Conservation (phyloP, 495 filamentous ascomycete species). For the Bacidia rubella region DNA sequence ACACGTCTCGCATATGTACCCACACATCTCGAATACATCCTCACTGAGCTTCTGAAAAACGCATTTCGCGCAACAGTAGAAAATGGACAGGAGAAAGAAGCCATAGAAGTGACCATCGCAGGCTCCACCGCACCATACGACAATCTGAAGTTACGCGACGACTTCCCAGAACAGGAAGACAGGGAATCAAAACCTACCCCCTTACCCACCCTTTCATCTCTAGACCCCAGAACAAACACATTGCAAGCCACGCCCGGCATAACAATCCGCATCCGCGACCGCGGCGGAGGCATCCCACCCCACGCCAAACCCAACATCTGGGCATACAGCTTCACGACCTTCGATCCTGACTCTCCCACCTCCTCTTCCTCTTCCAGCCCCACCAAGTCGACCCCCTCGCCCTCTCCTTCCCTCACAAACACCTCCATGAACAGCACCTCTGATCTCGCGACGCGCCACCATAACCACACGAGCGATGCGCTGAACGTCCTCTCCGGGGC, state of each 20-base stretch:
- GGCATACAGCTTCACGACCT: constrained; percentile 94
- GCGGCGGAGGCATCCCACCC: constrained; percentile 82
- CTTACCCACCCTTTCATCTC: not conserved
- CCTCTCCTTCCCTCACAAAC: constrained; percentile 2
- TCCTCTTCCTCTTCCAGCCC: not conserved
- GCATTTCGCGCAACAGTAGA: constrained; percentile 89
- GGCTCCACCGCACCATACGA: constrained; percentile 50
- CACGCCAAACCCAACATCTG: constrained; percentile 77
- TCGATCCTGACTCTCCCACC: constrained; percentile 47
- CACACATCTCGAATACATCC: constrained; percentile 91
- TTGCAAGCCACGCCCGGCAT: constrained; percentile 54
- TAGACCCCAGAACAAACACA: not conserved
- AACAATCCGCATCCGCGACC: constrained; percentile 86
- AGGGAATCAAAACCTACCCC: not conserved
- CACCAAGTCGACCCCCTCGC: too few species aligned
- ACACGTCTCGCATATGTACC: constrained; percentile 83
- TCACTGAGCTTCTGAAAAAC: constrained; percentile 93
- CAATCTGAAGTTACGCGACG: too few species aligned
- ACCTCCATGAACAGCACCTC: not conserved
- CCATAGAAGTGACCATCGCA: constrained; percentile 84
- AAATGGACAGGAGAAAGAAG: constrained; percentile 58
- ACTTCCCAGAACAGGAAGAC: constrained; percentile 41
- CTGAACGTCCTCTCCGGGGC: constrained; percentile 57
- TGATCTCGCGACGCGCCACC: constrained; percentile 9
- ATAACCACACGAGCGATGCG: constrained; percentile 45